Evolutionary conservation across 2,329 filamentous ascomycete genomes (phyloP).

Genomic region (Colletotrichum lentis): DNA sequence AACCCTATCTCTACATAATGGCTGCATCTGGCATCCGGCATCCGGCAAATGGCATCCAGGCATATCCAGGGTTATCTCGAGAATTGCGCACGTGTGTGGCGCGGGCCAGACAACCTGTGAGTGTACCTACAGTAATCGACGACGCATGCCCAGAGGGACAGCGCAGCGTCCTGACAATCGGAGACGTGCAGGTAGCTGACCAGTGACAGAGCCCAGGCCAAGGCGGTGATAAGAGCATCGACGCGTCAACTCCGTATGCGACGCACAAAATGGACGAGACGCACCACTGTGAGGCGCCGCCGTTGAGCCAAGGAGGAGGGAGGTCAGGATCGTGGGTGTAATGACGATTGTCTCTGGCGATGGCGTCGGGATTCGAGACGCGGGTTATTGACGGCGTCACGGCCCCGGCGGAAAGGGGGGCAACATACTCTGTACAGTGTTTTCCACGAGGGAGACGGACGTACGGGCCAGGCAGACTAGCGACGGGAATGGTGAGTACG

Average conservation of each 20-base stretch:
- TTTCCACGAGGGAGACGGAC: too few species aligned
- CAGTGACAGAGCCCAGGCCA: slow-evolving; percentile 17
- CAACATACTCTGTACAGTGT: too few species aligned
- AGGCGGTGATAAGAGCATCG: neutral
- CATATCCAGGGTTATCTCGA: neutral
- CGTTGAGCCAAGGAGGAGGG: neutral
- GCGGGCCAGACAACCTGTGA: neutral
- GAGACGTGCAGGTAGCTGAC: slow-evolving; percentile 10
- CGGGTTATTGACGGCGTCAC: neutral
- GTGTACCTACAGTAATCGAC: too few species aligned
- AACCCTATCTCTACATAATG: slow-evolving; percentile 26
- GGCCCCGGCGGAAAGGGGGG: neutral
- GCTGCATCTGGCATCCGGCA: slow-evolving; percentile 4
- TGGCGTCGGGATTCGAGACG: neutral
- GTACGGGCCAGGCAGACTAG: neutral
- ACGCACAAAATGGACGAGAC: slow-evolving; percentile 9
- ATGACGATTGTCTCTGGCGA: neutral
- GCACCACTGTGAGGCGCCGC: neutral
- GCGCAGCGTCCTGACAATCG: slow-evolving; percentile 21
- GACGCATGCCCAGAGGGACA: slow-evolving; percentile 19
- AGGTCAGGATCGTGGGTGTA: neutral
- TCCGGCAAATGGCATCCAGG: neutral
- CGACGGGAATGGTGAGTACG: neutral
- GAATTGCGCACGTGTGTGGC: neutral
- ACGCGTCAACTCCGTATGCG: slow-evolving; percentile 4